Evolutionary conservation across 257 asterid species (phyloP), one percentile per base, ranked within the genome.

Genomic region (Euphrasia confusa): DNA sequence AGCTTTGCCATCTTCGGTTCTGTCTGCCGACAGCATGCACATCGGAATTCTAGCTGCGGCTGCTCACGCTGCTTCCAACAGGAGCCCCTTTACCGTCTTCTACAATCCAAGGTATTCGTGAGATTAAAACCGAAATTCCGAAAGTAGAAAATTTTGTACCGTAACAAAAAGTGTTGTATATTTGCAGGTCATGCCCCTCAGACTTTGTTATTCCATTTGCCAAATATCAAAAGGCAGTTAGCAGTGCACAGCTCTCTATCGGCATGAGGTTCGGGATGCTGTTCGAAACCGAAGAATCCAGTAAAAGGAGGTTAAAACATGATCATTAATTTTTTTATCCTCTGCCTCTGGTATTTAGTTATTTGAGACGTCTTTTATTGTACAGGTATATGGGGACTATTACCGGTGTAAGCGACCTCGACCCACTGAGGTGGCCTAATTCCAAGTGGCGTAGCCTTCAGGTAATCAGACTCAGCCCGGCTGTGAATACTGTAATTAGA

Each of bases 361-460:
- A 30, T 30, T 30, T 30, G 33, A 3, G 5, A 30, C 33, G 3
- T 30, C 33, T 30, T 30, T 30, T 4, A 2, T 0, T 30, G 3
- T 30, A 30, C 33, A 30, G 33, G 33, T 30, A 84, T 71, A 87
- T 87, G 95, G 95, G 95, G 44, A 84, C 95, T n/a, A 79, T 87
- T 28, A 80, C 94, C 1, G 94, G 90, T 42, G 79, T 87, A 15
- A 80, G 81, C 56, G 95, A 87, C 69, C 75, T 84, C 65, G 95
- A 87, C 79, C 76, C 88, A 2, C 81, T 80, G 57, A 77, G 88
- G 60, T 87, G 95, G 95, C 88, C 88, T 49, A 45, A 45, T 10
- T 45, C 50, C 0, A 10, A 45, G 50, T 45, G 50, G 50, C 50
- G 50, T 45, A 45, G 84, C 83, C 66, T 81, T 84, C 95, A 84